Conservation (phyloP, 2,329 filamentous ascomycete genomes). For the Sclerotinia glacialis region DNA sequence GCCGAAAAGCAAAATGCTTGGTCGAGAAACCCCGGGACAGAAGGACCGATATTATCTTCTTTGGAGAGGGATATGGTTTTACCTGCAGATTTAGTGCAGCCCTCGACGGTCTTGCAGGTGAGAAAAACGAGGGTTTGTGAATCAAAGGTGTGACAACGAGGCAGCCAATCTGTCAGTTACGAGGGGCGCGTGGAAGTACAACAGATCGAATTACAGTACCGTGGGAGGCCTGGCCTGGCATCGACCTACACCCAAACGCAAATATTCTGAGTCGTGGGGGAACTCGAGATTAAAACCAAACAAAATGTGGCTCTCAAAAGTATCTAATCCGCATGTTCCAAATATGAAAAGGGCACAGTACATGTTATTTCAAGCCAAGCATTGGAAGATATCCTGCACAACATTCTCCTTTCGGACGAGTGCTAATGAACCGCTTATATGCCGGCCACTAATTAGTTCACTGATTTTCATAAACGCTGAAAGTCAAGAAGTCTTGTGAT, state of each 20-base stretch:
- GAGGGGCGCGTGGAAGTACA: constrained; percentile 20
- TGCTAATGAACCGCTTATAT: constrained; percentile 9
- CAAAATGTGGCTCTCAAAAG: not conserved
- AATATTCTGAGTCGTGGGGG: not conserved
- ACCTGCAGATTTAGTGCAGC: constrained; percentile 17
- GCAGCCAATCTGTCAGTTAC: constrained; percentile 31
- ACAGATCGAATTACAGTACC: constrained; percentile 19
- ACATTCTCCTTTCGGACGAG: constrained; percentile 12
- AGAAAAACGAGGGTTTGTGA: constrained; percentile 60
- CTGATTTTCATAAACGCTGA: constrained; percentile 18
- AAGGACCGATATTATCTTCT: constrained; percentile 23
- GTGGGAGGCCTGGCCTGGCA: constrained; percentile 7
- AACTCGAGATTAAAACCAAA: not conserved
- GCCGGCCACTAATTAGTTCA: constrained; percentile 8
- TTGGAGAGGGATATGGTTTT: constrained; percentile 7
- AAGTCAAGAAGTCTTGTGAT: constrained; percentile 19
- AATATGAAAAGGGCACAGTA: constrained; percentile 7
- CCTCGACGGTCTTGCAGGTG: constrained; percentile 3
- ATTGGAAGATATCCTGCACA: constrained; percentile 9
- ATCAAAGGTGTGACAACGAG: constrained; percentile 58
- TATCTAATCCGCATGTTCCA: not conserved
- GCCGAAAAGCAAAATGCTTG: constrained; percentile 20
- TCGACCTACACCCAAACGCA: constrained; percentile 2
- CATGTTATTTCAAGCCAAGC: constrained; percentile 9
- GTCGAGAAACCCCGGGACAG: constrained; percentile 15